Conservation (phyloP, 306 rosid species). For the Psophocarpus tetragonolobus region DNA sequence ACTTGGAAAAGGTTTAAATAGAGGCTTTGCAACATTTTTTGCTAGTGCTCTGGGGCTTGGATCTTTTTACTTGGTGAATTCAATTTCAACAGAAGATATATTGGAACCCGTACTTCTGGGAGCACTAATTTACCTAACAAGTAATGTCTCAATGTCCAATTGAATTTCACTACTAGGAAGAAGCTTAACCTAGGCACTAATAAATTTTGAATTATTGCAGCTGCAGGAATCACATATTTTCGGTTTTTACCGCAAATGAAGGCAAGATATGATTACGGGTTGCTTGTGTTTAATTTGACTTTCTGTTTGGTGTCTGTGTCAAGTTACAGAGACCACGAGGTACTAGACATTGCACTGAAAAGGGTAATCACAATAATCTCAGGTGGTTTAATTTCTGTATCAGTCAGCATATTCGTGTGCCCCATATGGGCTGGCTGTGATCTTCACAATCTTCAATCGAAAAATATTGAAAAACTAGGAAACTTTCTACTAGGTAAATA, state of each 20-base stretch:
- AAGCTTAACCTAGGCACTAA: not conserved
- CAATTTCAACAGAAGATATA: constrained; percentile 11
- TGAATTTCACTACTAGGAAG: not conserved
- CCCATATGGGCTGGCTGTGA: constrained; percentile 60
- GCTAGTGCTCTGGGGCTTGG: constrained; percentile 39
- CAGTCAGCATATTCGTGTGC: constrained; percentile 40
- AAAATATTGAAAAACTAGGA: constrained; percentile 45
- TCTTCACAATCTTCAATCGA: constrained; percentile 47
- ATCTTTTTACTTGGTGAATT: constrained; percentile 20
- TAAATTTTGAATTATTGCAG: constrained; percentile 25
- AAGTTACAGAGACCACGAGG: constrained; percentile 37
- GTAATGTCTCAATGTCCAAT: constrained; percentile 12
- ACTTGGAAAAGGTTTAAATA: constrained; percentile 41
- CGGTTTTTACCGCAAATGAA: constrained; percentile 52
- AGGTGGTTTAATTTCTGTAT: constrained; percentile 37
- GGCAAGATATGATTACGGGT: constrained; percentile 60
- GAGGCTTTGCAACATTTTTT: constrained; percentile 37
- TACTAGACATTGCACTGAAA: constrained; percentile 39
- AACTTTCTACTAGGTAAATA: constrained; percentile 46
- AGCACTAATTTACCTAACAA: constrained; percentile 17
- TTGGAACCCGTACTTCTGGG: constrained; percentile 24
- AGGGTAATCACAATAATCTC: constrained; percentile 43
- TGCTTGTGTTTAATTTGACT: constrained; percentile 52
- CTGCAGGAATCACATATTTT: constrained; percentile 40
- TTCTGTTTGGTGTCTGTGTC: constrained; percentile 53